Evolutionary conservation across 331 rosid genomes (phyloP).

Genomic region (Acacia pycnantha): DNA sequence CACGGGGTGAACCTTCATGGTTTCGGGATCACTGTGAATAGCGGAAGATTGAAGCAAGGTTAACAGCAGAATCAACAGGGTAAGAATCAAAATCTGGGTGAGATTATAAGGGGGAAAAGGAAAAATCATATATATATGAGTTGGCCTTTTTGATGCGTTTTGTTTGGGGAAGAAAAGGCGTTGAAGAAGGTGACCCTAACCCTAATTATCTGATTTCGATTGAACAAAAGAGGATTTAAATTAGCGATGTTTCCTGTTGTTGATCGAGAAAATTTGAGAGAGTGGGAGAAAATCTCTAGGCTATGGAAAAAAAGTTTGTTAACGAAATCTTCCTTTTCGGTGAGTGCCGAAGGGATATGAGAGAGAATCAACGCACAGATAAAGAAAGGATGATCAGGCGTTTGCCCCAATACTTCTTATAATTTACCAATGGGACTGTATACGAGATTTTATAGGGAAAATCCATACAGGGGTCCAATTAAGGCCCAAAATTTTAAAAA

Average conservation of each 20-base stretch:
- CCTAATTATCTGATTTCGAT: constrained; percentile 19
- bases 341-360: not conserved
- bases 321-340: constrained; percentile 26
- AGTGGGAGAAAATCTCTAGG: not conserved
- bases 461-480: too few relatives aligned
- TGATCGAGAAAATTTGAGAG: not conserved
- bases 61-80: constrained; percentile 22
- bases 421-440: constrained; percentile 32
- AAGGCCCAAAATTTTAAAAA: too few relatives aligned
- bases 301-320: constrained; percentile 8
- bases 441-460: not conserved
- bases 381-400: constrained; percentile 1
- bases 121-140: constrained; percentile 43
- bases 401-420: constrained; percentile 27
- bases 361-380: constrained; percentile 7
- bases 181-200: constrained; percentile 30
- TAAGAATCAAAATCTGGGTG: constrained; percentile 40
- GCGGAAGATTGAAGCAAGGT: constrained; percentile 28
- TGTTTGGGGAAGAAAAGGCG: not conserved
- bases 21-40: constrained; percentile 3
- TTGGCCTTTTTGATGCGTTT: not conserved
- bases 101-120: constrained; percentile 28
- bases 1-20: constrained; percentile 92
- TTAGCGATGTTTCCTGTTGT: not conserved
- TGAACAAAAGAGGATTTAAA: not conserved